Evolutionary conservation across 2,329 filamentous ascomycete genomes (phyloP).

Genomic region (Aciculosporium take): DNA sequence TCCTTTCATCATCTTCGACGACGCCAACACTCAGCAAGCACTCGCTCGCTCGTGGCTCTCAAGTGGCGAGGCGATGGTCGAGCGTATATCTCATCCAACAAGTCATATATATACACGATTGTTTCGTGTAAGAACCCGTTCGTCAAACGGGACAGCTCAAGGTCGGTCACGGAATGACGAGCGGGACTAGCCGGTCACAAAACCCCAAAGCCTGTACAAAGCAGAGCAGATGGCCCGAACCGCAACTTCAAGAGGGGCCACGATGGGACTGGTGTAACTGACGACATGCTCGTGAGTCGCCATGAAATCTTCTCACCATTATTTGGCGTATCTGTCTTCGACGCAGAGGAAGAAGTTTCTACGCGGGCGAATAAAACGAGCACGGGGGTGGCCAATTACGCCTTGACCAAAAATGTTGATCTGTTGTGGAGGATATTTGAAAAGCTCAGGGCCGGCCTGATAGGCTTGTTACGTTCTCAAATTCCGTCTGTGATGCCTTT

Average conservation of each 20-base stretch:
- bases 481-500: background rate
- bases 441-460: constrained; percentile 31
- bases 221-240: constrained; percentile 40
- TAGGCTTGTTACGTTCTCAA: constrained; percentile 20
- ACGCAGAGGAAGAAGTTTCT: constrained; percentile 56
- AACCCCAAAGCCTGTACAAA: constrained; percentile 19
- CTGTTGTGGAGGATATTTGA: constrained; percentile 29
- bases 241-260: constrained; percentile 46
- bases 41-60: constrained; percentile 43
- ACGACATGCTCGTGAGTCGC: constrained; percentile 49
- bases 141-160: constrained; percentile 38
- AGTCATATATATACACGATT: constrained; percentile 50
- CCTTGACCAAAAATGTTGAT: constrained; percentile 40
- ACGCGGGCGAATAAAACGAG: constrained; percentile 50
- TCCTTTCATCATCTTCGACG: constrained; percentile 49
- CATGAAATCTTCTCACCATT: constrained; percentile 65
- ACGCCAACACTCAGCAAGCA: constrained; percentile 53
- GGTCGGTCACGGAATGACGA: constrained; percentile 44
- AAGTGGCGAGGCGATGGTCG: constrained; percentile 64
- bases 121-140: constrained; percentile 41
- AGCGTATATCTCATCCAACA: constrained; percentile 53
- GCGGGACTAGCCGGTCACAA: constrained; percentile 20
- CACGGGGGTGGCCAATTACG: constrained; percentile 59
- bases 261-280: constrained; percentile 41
- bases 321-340: constrained; percentile 53